Evolutionary conservation across 129 eudicot species (phyloP), one percentile per base, ranked within the genome.

Genomic region (Flaveria ramosissima): DNA sequence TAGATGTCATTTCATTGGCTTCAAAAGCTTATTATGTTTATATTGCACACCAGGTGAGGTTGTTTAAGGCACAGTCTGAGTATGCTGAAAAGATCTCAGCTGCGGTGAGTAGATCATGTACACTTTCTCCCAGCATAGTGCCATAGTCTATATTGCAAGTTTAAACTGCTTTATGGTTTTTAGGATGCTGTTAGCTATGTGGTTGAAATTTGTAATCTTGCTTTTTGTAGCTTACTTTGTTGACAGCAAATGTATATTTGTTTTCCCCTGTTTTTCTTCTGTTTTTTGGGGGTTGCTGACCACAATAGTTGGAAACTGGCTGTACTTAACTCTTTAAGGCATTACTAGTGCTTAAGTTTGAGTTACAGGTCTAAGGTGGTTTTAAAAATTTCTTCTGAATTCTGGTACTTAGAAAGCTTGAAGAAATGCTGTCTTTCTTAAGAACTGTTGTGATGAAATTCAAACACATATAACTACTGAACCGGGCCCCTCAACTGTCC

Each of bases 21-120:
- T 26, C 1, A 12, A 2, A 9, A 23, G 75, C 51, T 87, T 24
- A 51, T 74, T 63, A 7, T 23, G 20, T 74, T 84, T 41, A 11
- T 64, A 12, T 74, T 45, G 56, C 57, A 26, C 16, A 19, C 15
- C 89, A 93, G 98, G 87, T 93, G 92, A 88, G 97, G 82, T 91
- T 93, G 52, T 93, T 93, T 47, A 70, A 83, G 73, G 78, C 97
- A 39, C 96, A 90, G 51, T 88, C 98, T 30, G 85, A 90, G 79
- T 93, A 88, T 88, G 92, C 97, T 7, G 97, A 93, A 55, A 90
- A 85, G 36, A 74, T 90, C 71, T 84, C 95, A 84, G 91, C 86
- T 78, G 92, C 97, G 27, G 98, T 93, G 81, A 39, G 97, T 89
- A 19, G 7, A 67, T 67, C 67, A 11, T 16, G 60, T 59, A 68